Evolutionary conservation across 2,329 filamentous ascomycete genomes (phyloP).

Genomic region (Colletotrichum sansevieriae): DNA sequence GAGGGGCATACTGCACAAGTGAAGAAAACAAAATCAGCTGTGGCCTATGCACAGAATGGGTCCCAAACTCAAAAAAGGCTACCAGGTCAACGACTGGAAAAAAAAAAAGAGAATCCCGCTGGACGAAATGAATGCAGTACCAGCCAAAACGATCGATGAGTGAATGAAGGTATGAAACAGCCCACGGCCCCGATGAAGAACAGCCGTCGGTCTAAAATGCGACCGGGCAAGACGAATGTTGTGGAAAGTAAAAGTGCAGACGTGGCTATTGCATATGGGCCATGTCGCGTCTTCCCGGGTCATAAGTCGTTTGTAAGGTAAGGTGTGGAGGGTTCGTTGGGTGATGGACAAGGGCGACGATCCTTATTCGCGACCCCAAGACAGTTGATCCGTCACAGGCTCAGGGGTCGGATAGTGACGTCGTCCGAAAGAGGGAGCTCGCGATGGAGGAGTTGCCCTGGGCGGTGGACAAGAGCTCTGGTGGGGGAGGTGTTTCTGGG

Average conservation of each 20-base stretch:
- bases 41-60: slow-evolving; percentile 34
- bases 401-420: slow-evolving; percentile 24
- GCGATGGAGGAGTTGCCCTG: slow-evolving; percentile 7
- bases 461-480: slow-evolving; percentile 18
- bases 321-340: slow-evolving; percentile 28
- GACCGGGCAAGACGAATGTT: slow-evolving; percentile 28
- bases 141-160: slow-evolving; percentile 4
- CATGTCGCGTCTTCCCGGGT: slow-evolving; percentile 38
- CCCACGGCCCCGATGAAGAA: slow-evolving; percentile 32
- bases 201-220: slow-evolving; percentile 18
- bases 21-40: slow-evolving; percentile 19
- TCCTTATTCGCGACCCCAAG: slow-evolving; percentile 41
- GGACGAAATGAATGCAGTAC: slow-evolving; percentile 17
- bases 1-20: slow-evolving; percentile 38
- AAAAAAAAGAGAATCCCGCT: slow-evolving; percentile 1
- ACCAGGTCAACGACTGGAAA: slow-evolving; percentile 16
- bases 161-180: slow-evolving; percentile 15
- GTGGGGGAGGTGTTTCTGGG: slow-evolving; percentile 25
- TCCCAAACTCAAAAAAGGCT: slow-evolving; percentile 7
- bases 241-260: slow-evolving; percentile 30
- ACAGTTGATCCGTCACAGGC: slow-evolving; percentile 37
- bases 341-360: slow-evolving; percentile 40
- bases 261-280: slow-evolving; percentile 38
- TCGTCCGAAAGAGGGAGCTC: slow-evolving; percentile 30
- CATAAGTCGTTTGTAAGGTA: slow-evolving; percentile 23